A percentile compares a stretch with the other conserved stretches of the same genome.
These are phyloP conservation scores for Saturnispora hagleri DNA, from an alignment of 805 yeast species.

Conservation along the genomic window DNA sequence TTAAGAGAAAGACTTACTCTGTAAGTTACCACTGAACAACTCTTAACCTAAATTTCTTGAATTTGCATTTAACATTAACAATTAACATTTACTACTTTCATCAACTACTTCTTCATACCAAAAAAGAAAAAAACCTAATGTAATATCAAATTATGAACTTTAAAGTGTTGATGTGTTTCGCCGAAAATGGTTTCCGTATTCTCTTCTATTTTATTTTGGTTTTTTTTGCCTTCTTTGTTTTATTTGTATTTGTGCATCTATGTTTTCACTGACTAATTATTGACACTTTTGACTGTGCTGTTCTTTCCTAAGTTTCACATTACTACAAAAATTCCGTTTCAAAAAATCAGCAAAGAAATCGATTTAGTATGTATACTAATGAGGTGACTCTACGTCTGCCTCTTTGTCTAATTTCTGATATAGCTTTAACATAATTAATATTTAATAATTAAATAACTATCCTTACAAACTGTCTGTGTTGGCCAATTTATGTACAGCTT, in stretches of 20 bases:
- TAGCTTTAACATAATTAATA: background rate
- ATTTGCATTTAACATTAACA: background rate
- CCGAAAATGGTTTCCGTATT: background rate
- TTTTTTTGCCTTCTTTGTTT: constrained; percentile 1
- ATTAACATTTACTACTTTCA: background rate
- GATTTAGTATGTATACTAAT: background rate
- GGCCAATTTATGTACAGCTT: background rate
- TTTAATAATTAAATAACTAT: background rate
- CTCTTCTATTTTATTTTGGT: constrained; percentile 6
- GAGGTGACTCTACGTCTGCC: background rate
- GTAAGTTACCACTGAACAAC: constrained; percentile 4
- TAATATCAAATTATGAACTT: background rate
- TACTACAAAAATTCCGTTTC: background rate
- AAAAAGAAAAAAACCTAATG: background rate
- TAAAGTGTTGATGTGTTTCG: background rate
- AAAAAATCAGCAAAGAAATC: background rate
- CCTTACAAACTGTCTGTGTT: background rate
- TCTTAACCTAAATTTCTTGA: background rate
- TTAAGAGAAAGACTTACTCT: constrained; percentile 33
- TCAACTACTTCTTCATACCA: background rate
- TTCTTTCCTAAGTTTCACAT: background rate
- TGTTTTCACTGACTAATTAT: background rate
- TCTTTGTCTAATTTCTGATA: background rate
- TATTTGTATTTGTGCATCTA: background rate
- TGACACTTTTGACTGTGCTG: background rate